Conservation (phyloP, 73 alveolate genomes). For the Paramecium octaurelia region DNA sequence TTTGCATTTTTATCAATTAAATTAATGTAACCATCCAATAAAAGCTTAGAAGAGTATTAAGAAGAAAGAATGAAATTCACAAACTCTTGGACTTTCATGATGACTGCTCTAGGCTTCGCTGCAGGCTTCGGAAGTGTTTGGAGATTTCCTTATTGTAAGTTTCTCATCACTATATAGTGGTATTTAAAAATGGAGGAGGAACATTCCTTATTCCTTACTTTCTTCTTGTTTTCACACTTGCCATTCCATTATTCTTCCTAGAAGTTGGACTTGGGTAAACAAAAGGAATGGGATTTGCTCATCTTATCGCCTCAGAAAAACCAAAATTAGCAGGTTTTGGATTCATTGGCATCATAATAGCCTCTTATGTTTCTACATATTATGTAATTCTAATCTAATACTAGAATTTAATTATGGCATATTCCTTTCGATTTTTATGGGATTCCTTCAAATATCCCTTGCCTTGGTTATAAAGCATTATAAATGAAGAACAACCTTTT, state of each 20-base stretch:
- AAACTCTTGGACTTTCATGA: constrained; percentile 33
- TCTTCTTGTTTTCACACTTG: constrained; percentile 46
- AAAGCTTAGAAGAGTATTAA: constrained; percentile 13
- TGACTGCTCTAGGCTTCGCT: constrained; percentile 67
- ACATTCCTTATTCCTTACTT: constrained; percentile 69
- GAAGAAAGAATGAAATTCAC: constrained; percentile 53
- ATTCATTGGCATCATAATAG: not conserved
- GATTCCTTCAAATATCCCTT: constrained; percentile 63
- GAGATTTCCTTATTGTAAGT: constrained; percentile 73
- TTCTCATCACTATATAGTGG: not conserved
- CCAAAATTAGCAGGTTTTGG: constrained; percentile 35
- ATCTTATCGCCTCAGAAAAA: constrained; percentile 52
- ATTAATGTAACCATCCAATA: not conserved
- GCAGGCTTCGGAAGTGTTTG: constrained; percentile 77
- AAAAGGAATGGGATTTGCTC: constrained; percentile 51
- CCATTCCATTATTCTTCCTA: constrained; percentile 63
- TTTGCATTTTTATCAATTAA: not conserved
- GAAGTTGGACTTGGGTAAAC: constrained; percentile 68
- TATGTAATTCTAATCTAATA: not conserved
- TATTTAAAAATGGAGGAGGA: constrained; percentile 68
- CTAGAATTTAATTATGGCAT: constrained; percentile 58
- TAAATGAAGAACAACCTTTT: not conserved
- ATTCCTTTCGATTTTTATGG: constrained; percentile 62
- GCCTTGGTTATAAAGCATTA: constrained; percentile 57
- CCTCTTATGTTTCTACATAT: not conserved